Conservation (phyloP, 345 rosid genomes). For the Reutealis trisperma region DNA sequence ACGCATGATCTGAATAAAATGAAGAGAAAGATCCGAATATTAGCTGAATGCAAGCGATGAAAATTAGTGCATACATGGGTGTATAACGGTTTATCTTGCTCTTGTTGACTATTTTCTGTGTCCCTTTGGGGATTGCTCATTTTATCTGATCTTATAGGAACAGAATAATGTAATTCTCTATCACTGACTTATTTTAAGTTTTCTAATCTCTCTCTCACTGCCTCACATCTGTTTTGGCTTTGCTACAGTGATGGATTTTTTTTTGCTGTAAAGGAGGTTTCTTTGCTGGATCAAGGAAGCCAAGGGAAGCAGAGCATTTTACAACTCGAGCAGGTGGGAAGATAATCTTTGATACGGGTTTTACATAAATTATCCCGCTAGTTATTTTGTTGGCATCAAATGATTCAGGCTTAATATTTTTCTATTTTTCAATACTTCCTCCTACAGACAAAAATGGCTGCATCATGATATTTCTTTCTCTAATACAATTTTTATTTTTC, state of each 20-base stretch:
- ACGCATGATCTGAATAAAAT: too few species aligned
- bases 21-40: too few species aligned
- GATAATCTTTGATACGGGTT: neutral
- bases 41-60: too few species aligned
- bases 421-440: neutral
- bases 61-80: too few species aligned
- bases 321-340: conserved; percentile 33
- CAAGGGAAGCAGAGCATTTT: conserved; percentile 30
- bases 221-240: neutral
- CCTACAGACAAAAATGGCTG: neutral
- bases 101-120: neutral
- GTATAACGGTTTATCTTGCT: neutral
- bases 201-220: neutral
- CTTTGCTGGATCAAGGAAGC: conserved; percentile 34
- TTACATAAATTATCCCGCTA: neutral
- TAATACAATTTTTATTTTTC: conserved; percentile 1
- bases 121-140: neutral
- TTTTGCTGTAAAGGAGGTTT: conserved; percentile 35
- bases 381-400: neutral
- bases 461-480: neutral
- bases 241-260: conserved; percentile 30
- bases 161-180: neutral
- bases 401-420: neutral
- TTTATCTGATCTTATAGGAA: neutral
- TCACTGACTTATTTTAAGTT: neutral